phyloP scores from a whole-genome alignment of 345 rosid species.

The Lepidium didymum region DNA sequence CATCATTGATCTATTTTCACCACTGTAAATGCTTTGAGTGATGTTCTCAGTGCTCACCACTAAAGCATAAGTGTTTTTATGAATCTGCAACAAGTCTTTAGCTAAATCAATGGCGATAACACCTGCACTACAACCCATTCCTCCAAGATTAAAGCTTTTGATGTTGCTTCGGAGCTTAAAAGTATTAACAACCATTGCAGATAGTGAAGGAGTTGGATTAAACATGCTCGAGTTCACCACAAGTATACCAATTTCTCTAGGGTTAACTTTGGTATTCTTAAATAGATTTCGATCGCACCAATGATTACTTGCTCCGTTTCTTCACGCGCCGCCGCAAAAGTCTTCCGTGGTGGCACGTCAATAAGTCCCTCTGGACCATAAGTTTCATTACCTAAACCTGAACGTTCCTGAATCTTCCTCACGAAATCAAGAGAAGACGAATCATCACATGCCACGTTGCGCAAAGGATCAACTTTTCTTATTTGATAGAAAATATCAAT shows the following conservation, averaged over 20 bases:
- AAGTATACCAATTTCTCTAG: conserved; percentile 64
- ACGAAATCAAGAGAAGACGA: conserved; percentile 46
- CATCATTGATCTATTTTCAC: conserved; percentile 67
- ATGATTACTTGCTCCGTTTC: conserved; percentile 68
- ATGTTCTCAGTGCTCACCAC: conserved; percentile 76
- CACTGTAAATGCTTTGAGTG: conserved; percentile 58
- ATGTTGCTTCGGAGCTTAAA: conserved; percentile 57
- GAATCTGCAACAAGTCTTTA: conserved; percentile 55
- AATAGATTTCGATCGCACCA: conserved; percentile 54
- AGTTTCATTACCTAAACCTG: conserved; percentile 73
- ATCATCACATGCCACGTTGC: conserved; percentile 10
- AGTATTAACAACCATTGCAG: conserved; percentile 61
- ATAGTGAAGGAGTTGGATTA: conserved; percentile 70
- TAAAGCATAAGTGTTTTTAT: conserved; percentile 61
- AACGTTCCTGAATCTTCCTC: conserved; percentile 59
- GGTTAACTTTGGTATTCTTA: conserved; percentile 41
- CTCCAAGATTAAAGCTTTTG: conserved; percentile 56
- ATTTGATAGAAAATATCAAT: conserved; percentile 18
- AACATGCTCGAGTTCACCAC: conserved; percentile 73
- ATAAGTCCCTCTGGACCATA: conserved; percentile 52
- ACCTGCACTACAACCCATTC: conserved; percentile 89
- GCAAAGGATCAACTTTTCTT: conserved; percentile 36
- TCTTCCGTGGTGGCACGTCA: conserved; percentile 45
- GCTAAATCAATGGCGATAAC: conserved; percentile 61
- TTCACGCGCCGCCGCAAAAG: conserved; percentile 49